phyloP scores from a whole-genome alignment of 257 asterid genomes.

The Anisodus tanguticus region DNA sequence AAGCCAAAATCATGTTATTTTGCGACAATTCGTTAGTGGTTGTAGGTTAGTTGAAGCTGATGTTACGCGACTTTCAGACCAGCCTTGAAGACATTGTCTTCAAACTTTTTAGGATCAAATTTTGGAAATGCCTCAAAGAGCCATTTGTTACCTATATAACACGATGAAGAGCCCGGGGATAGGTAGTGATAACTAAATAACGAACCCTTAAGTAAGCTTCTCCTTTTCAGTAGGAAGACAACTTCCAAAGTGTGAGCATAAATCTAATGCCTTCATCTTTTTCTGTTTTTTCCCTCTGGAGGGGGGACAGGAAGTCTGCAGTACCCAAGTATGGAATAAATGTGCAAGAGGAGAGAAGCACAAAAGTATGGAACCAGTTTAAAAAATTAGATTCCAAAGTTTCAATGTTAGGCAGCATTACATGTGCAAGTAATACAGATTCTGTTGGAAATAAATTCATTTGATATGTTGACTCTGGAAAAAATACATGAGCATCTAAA shows the following conservation, averaged over 20 bases:
- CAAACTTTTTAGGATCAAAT: neutral
- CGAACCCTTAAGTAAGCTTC: neutral
- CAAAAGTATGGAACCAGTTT: constrained; percentile 5
- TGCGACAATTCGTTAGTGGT: neutral
- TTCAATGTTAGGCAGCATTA: neutral
- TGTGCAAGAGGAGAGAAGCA: neutral
- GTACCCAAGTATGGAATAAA: neutral
- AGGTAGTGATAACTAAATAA: neutral
- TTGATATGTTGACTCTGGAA: neutral
- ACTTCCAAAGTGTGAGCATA: neutral
- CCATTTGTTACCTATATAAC: neutral
- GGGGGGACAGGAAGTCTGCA: constrained; percentile 16
- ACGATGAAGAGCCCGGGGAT: neutral
- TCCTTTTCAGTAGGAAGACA: neutral
- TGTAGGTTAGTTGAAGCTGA: constrained; percentile 12
- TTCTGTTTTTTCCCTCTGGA: neutral
- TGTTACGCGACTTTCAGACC: neutral
- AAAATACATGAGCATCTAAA: neutral
- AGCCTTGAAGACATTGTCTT: neutral
- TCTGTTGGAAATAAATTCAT: neutral
- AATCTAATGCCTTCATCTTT: neutral
- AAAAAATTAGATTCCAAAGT: constrained; percentile 20
- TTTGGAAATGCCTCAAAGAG: neutral
- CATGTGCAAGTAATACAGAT: constrained; percentile 19
- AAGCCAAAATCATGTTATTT: neutral